These are phyloP conservation scores for Solanum lycopersicoides DNA, from an alignment of 257 asterid species.

Conservation along the genomic window DNA sequence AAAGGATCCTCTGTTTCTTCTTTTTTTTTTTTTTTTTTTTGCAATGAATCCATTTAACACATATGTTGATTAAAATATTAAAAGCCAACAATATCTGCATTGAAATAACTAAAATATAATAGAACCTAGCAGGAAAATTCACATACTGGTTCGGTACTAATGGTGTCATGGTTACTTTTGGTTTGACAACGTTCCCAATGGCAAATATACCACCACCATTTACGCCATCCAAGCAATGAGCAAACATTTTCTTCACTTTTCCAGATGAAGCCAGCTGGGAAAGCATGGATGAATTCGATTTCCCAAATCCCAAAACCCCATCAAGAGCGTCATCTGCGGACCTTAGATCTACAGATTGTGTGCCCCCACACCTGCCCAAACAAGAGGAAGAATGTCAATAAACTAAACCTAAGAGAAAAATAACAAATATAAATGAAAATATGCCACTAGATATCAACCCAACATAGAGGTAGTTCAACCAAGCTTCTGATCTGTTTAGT, in stretches of 20 bases:
- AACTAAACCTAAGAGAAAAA: neutral
- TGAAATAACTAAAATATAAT: conserved; percentile 2
- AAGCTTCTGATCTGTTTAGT: neutral
- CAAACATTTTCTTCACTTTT: conserved; percentile 90
- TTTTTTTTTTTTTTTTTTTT: neutral
- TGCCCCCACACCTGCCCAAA: conserved; percentile 83
- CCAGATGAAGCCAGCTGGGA: conserved; percentile 95
- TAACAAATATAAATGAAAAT: neutral
- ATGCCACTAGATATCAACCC: neutral
- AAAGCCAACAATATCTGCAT: neutral
- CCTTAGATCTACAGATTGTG: conserved; percentile 72
- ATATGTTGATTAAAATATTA: neutral
- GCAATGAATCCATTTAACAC: neutral
- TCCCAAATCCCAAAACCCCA: conserved; percentile 97
- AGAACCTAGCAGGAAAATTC: conserved; percentile 3
- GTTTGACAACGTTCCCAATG: conserved; percentile 97
- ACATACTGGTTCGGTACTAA: conserved; percentile 81
- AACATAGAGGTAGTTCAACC: neutral
- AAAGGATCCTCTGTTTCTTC: neutral
- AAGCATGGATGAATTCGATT: conserved; percentile 86
- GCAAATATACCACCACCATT: conserved; percentile 99
- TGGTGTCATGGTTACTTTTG: conserved; percentile 87
- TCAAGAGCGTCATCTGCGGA: conserved; percentile 90
- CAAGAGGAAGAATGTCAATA: neutral
- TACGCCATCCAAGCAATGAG: conserved; percentile 94